Evolutionary conservation across 2,329 filamentous ascomycete species (phyloP).

Genomic region (Trichoderma sp.): DNA sequence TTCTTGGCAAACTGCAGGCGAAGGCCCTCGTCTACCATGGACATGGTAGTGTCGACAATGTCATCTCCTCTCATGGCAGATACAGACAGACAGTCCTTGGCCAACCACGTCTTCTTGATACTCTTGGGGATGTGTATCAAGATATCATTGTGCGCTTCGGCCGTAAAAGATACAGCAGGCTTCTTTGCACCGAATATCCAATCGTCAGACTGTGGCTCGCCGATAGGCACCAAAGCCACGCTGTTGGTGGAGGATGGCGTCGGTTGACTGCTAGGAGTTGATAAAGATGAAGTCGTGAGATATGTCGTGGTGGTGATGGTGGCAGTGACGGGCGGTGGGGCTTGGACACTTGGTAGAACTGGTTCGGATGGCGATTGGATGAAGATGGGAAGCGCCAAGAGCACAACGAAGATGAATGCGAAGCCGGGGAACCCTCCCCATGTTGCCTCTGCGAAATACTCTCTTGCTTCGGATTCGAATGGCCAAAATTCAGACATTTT

Average conservation of each 20-base stretch:
- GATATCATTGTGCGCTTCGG: constrained; percentile 51
- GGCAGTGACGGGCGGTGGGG: constrained; percentile 28
- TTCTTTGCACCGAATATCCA: constrained; percentile 40
- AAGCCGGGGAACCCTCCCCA: constrained; percentile 32
- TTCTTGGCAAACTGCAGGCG: constrained; percentile 53
- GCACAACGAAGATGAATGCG: constrained; percentile 32
- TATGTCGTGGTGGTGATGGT: constrained; percentile 30
- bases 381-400: constrained; percentile 34
- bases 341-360: neutral
- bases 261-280: constrained; percentile 24
- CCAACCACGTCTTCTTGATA: constrained; percentile 56
- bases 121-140: constrained; percentile 54
- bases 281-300: constrained; percentile 23
- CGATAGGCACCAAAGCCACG: constrained; percentile 36
- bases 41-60: constrained; percentile 52
- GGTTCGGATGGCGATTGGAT: constrained; percentile 31
- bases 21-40: constrained; percentile 52
- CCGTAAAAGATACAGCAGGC: constrained; percentile 36
- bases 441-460: constrained; percentile 28
- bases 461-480: constrained; percentile 20
- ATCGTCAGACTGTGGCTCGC: constrained; percentile 36
- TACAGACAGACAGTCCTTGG: constrained; percentile 58
- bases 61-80: constrained; percentile 53
- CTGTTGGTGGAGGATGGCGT: constrained; percentile 27
- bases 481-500: constrained; percentile 28